Evolutionary conservation across 371 early-diverging fungal species (phyloP).

Genomic region (Circinella umbellata): DNA sequence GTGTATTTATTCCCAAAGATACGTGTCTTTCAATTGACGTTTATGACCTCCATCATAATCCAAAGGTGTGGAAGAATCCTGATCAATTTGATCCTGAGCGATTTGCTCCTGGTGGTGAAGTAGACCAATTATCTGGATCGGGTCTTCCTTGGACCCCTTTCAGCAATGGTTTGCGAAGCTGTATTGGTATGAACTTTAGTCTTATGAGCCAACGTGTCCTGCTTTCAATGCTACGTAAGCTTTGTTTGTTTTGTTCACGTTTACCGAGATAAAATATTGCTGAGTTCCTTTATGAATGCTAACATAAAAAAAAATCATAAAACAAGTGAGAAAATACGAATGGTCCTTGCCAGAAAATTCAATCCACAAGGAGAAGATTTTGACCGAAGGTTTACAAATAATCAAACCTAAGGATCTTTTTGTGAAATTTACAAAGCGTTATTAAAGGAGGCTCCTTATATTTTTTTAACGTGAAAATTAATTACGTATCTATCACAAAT

Average conservation of each 20-base stretch:
- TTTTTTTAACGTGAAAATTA: not conserved
- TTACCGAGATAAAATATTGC: not conserved
- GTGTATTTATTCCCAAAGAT: slow-evolving; percentile 22
- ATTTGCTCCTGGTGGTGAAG: slow-evolving; percentile 21
- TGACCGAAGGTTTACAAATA: not conserved
- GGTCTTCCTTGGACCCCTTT: slow-evolving; percentile 56
- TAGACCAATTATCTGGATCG: slow-evolving; percentile 16
- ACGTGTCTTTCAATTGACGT: slow-evolving; percentile 16
- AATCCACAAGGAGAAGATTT: slow-evolving; percentile 25
- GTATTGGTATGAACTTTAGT: slow-evolving; percentile 65
- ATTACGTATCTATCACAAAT: too few species aligned
- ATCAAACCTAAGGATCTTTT: slow-evolving; percentile 13
- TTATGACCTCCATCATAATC: slow-evolving; percentile 31
- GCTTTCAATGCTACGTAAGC: slow-evolving; percentile 50
- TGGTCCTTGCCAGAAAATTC: slow-evolving; percentile 32
- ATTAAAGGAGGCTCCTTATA: not conserved
- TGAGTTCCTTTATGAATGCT: not conserved
- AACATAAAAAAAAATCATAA: not conserved
- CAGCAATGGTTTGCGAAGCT: slow-evolving; percentile 55
- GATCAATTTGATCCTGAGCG: slow-evolving; percentile 27
- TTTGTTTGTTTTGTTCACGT: not conserved
- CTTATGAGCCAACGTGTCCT: slow-evolving; percentile 59
- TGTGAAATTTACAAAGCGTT: slow-evolving; percentile 17
- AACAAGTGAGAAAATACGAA: slow-evolving; percentile 34
- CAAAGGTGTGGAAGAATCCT: slow-evolving; percentile 36